Conservation (phyloP, 2,329 filamentous ascomycete genomes). For the Biscogniauxia marginata region DNA sequence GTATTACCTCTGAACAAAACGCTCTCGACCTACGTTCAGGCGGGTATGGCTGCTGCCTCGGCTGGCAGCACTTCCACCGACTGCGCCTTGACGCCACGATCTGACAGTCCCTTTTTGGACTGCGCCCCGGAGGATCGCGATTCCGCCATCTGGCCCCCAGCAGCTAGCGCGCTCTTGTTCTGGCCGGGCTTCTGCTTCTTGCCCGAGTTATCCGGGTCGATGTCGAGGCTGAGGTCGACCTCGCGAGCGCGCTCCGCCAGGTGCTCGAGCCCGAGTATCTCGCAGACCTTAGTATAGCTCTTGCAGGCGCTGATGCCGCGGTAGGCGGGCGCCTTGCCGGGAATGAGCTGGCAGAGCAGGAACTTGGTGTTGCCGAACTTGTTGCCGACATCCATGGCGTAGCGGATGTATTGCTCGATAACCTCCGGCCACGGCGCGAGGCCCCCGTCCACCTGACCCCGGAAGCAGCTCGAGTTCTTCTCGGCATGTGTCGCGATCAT, state of each 20-base stretch:
- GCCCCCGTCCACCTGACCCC: conserved; percentile 66
- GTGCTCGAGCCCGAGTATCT: conserved; percentile 62
- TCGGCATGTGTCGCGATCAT: conserved; percentile 97
- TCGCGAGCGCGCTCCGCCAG: conserved; percentile 62
- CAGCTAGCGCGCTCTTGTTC: conserved; percentile 45
- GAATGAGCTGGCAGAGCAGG: conserved; percentile 79
- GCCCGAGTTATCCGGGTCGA: conserved; percentile 52
- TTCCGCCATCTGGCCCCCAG: conserved; percentile 45
- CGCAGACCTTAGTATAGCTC: conserved; percentile 69
- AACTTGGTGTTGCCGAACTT: conserved; percentile 93
- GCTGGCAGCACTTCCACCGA: conserved; percentile 7
- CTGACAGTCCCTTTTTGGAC: conserved; percentile 31
- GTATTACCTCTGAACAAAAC: not conserved
- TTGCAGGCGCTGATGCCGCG: conserved; percentile 62
- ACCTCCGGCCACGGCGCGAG: conserved; percentile 73
- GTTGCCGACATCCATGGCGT: conserved; percentile 76
- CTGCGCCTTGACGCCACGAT: conserved; percentile 27
- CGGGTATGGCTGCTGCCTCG: conserved; percentile 18
- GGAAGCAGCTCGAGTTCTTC: conserved; percentile 86
- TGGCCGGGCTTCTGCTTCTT: conserved; percentile 36
- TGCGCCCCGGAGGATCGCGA: conserved; percentile 27
- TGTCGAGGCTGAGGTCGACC: conserved; percentile 62
- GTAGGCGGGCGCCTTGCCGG: conserved; percentile 69
- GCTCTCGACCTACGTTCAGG: conserved; percentile 1
- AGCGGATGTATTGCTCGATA: conserved; percentile 71